Evolutionary conservation across 257 asterid species (phyloP), one percentile per base, ranked within the genome.

Genomic region (Solanum rostratum): DNA sequence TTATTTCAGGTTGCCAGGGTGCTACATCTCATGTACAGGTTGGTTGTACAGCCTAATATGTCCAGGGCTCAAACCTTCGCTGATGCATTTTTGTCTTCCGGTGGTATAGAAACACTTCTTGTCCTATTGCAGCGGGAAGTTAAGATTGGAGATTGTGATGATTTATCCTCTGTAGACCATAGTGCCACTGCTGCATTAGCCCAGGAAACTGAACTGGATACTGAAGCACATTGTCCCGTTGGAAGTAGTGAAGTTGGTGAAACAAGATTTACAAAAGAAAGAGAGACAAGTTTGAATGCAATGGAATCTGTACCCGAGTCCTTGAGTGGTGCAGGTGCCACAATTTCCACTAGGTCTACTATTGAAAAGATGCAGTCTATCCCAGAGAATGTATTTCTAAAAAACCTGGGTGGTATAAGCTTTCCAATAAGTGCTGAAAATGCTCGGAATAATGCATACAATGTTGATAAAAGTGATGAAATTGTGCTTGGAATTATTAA

Each of bases 21-120:
- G 87, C 90, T 96, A 89, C 98, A 95, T 89, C 93, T 96, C 82
- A 91, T 96, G 54, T 96, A 96, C 87, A 90, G 98, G 90, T 88
- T 96, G 92, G 97, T 95, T 84, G 97, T 96, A 80, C 99, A 96
- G 88, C 99, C 99, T 78, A 96, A 96, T 87, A 85, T 86, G 39
- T 89, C 95, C 71, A 91, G 99, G 86, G 98, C 99, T 86, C 92
- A 93, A 88, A 90, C 92, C 88, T 96, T 96, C 83, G 94, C 97
- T 18, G 96, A 96, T 86, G 99, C 99, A 84, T 95, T 96, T 90
- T 88, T 93, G 84, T 92, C 98, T 39, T 91, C 91, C 84, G 99
- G 99, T 84, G 99, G 99, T 90, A 86, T 95, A 87, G 99, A 96
- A 87, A 93, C 99, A 83, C 97, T 96, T 88, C 98, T 96, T 87